Evolutionary conservation across 208 protist genomes (phyloP), one percentile per base, ranked within the genome.

Genomic region (Spongospora subterranea): DNA sequence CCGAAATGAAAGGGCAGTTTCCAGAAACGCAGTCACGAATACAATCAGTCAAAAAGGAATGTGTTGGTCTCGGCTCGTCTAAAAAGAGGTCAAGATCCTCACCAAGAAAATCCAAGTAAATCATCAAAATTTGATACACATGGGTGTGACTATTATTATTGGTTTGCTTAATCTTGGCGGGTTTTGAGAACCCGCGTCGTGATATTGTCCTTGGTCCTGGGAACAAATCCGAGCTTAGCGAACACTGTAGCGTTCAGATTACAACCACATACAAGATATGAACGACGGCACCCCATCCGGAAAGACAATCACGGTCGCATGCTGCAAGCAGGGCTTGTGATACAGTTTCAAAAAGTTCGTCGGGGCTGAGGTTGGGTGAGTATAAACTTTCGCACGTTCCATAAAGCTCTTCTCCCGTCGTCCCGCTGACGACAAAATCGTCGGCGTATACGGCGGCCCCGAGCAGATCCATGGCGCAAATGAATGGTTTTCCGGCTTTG

Each of bases 391-490:
- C 93, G 50, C 93, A 94, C 29, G 92, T 93, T 45, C 93, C 93
- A 24, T 93, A 93, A 0, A 94, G 45, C 24, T 93, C 82, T 64
- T 95, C 92, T 6, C 46, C 76, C 13, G 88, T 45, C 24, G 94
- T 95, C 24, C 94, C 94, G 38, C 50, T 76, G 40, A 94, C 92
- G 32, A 94, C 90, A 46, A 95, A 95, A 53, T 95, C 93, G 38
- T 93, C 92, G 71, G 92, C 77, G 32, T 91, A 53, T 40, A 92
- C 71, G 1, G 93, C 88, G 54, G 93, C 93, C 38, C 93, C 93
- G 35, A 95, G 92, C 11, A 92, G 89, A 90, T 95, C 94, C n/a
- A 90, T 91, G 13, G 91, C 88, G 38, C 88, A 90, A 46, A 95
- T 65, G 88, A 93, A 94, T 29, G 94, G 94, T 38, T 94, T 88